These are phyloP conservation scores for Eurotiales sp. DNA, from an alignment of 2,329 filamentous ascomycete species.

Conservation along the genomic window DNA sequence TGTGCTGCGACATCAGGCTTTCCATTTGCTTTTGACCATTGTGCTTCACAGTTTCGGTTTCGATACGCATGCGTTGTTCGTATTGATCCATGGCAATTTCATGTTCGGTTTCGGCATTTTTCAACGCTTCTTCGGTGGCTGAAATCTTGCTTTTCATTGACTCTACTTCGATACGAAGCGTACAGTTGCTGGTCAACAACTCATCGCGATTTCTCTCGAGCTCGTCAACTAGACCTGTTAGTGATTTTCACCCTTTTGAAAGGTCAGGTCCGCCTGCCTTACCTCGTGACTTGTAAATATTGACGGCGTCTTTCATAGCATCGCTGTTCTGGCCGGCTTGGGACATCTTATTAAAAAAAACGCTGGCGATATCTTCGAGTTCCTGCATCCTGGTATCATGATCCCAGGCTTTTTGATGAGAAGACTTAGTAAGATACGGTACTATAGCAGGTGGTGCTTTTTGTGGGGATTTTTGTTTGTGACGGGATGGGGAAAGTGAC, in stretches of 20 bases:
- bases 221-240: conserved; percentile 47
- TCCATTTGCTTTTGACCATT: conserved; percentile 53
- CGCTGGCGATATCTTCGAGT: conserved; percentile 70
- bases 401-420: conserved; percentile 76
- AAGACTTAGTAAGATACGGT: conserved; percentile 65
- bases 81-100: conserved; percentile 52
- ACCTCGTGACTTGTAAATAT: conserved; percentile 72
- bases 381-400: conserved; percentile 70
- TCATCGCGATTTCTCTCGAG: conserved; percentile 53
- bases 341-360: conserved; percentile 69
- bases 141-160: conserved; percentile 52
- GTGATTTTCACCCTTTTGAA: conserved; percentile 7
- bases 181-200: conserved; percentile 50
- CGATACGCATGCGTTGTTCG: conserved; percentile 49
- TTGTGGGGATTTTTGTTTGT: conserved; percentile 25
- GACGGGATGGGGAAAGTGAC: conserved; percentile 34
- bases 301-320: conserved; percentile 68
- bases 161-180: conserved; percentile 66
- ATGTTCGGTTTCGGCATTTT: conserved; percentile 51
- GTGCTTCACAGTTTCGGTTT: conserved; percentile 41
- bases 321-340: conserved; percentile 65
- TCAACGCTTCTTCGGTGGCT: conserved; percentile 47
- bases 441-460: conserved; percentile 38
- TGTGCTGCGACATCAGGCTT: conserved; percentile 57
- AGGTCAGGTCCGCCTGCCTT: conserved; percentile 15